These are phyloP conservation scores for Clitopilus passeckerianus DNA, from an alignment of 768 basidiomycete species.

Conservation along the genomic window DNA sequence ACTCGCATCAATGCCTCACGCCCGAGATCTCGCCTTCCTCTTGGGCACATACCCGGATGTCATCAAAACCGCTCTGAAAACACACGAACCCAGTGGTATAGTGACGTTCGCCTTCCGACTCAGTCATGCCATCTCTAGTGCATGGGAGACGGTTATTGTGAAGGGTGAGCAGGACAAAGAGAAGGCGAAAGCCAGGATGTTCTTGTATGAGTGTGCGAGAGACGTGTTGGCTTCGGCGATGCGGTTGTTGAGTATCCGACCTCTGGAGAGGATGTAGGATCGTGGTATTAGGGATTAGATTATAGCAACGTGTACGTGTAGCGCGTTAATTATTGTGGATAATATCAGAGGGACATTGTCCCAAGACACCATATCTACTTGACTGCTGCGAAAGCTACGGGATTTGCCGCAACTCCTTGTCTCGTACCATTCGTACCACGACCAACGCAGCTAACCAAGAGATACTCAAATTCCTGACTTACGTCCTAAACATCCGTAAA, in stretches of 20 bases:
- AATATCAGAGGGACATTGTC: not conserved
- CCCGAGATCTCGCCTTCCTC: conserved; percentile 82
- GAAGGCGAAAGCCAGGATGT: conserved; percentile 81
- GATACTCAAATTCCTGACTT: too few species aligned
- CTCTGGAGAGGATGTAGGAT: conserved; percentile 86
- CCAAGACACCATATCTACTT: too few species aligned
- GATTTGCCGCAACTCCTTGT: too few species aligned
- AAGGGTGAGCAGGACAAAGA: conserved; percentile 74
- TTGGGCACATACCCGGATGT: conserved; percentile 90
- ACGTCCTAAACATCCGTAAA: too few species aligned
- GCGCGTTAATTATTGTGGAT: not conserved
- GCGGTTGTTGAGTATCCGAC: conserved; percentile 82
- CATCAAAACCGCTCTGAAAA: conserved; percentile 79
- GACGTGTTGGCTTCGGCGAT: conserved; percentile 88
- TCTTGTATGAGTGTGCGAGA: conserved; percentile 82
- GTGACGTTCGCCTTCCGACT: conserved; percentile 89
- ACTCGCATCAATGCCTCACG: conserved; percentile 66
- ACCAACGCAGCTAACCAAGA: too few species aligned
- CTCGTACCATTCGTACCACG: too few species aligned
- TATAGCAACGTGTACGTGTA: not conserved
- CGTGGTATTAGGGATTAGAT: not conserved
- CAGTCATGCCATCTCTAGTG: conserved; percentile 83
- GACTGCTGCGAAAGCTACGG: too few species aligned
- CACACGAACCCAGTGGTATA: conserved; percentile 85
- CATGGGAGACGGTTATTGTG: conserved; percentile 89